phyloP scores from a whole-genome alignment of 306 rosid species.

The Sicyos edulis region DNA sequence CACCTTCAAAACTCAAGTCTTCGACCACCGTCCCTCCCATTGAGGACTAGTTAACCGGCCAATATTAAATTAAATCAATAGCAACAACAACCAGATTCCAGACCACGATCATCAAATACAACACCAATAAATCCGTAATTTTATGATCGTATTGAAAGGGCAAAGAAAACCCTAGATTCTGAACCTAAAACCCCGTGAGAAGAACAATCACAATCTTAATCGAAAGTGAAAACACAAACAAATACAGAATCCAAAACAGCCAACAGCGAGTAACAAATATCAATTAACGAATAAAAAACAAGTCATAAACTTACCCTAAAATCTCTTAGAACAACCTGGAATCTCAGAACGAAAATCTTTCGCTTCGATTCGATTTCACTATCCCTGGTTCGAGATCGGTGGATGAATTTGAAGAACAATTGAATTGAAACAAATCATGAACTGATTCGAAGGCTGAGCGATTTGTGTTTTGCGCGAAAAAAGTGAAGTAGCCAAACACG shows the following conservation, averaged over 20 bases:
- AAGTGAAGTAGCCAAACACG: neutral
- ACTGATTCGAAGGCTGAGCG: neutral
- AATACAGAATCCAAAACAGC: neutral
- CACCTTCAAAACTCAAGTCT: no score
- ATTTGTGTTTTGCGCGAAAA: neutral
- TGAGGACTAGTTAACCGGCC: no score
- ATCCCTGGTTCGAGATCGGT: neutral
- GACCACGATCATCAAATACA: neutral
- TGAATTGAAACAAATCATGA: neutral
- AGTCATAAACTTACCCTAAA: neutral
- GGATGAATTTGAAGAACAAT: neutral
- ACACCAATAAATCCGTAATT: neutral
- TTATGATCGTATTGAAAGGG: neutral
- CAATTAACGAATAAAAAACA: neutral
- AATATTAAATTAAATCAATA: neutral
- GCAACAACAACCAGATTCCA: neutral
- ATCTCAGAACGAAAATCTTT: slow-evolving; percentile 4
- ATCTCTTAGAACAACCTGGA: neutral
- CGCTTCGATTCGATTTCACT: neutral
- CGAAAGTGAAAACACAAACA: slow-evolving; percentile 1
- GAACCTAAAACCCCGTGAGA: neutral
- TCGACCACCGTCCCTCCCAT: no score
- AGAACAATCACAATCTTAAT: neutral
- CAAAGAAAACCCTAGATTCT: neutral
- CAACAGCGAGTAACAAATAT: no score